A percentile compares a stretch with the other conserved stretches of the same genome.
These are phyloP conservation scores for Exophiala aquamarina DNA, from an alignment of 2,329 filamentous ascomycete genomes.

Conservation along the genomic window DNA sequence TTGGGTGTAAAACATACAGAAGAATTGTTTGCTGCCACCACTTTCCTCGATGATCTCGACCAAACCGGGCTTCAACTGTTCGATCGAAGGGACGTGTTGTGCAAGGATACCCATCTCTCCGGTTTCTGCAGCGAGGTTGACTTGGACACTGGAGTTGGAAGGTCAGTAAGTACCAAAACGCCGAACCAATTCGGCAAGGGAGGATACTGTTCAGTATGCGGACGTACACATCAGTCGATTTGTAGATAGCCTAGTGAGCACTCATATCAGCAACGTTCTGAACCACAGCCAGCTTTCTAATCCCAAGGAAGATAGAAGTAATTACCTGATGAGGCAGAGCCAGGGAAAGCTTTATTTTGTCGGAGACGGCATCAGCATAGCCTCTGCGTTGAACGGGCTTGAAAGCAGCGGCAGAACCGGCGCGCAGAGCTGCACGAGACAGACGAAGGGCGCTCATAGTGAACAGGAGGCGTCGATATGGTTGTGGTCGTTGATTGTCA, in stretches of 20 bases:
- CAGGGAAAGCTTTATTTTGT: slow-evolving; percentile 98
- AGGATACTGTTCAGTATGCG: not conserved
- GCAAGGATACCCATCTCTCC: slow-evolving; percentile 99
- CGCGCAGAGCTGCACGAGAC: slow-evolving; percentile 78
- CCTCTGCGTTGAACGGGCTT: slow-evolving; percentile 79
- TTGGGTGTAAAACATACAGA: slow-evolving; percentile 68
- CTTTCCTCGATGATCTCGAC: slow-evolving; percentile 94
- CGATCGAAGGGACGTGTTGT: slow-evolving; percentile 97
- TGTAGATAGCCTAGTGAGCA: slow-evolving; percentile 62
- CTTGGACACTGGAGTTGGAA: slow-evolving; percentile 69
- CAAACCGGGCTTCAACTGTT: slow-evolving; percentile 96
- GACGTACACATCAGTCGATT: slow-evolving; percentile 69
- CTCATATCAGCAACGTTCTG: slow-evolving; percentile 28
- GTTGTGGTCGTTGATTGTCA: too few relatives aligned
- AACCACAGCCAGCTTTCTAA: slow-evolving; percentile 9
- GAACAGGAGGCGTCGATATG: slow-evolving; percentile 23
- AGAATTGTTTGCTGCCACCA: slow-evolving; percentile 90
- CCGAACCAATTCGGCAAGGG: too few relatives aligned
- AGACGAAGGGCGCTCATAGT: slow-evolving; percentile 94
- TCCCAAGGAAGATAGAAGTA: not conserved
- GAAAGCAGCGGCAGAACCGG: slow-evolving; percentile 73
- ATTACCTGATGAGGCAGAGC: slow-evolving; percentile 95
- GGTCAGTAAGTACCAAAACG: slow-evolving; percentile 11
- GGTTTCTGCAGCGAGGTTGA: slow-evolving; percentile 97
- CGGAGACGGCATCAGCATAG: slow-evolving; percentile 83